These are phyloP conservation scores for Vitis vinifera DNA, from an alignment of 164 flowering plant species.

Conservation along the genomic window ASM3070453v1 NC_081811.1:25006001-25006500, in stretches of 20 bases:
- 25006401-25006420: slow-evolving; percentile 92
- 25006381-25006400: slow-evolving; percentile 88
- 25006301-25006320: neutral
- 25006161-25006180: neutral
- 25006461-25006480: slow-evolving; percentile 97
- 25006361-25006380: neutral
- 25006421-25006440: slow-evolving; percentile 99
- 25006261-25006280: slow-evolving; percentile 87
- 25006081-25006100: too few relatives aligned
- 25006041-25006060: too few relatives aligned
- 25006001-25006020: too few relatives aligned
- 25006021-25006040: too few relatives aligned
- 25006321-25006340: neutral
- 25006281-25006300: slow-evolving; percentile 55
- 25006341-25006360: neutral
- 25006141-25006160: neutral
- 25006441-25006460: slow-evolving; percentile 95
- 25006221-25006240: slow-evolving; percentile 46
- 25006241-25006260: slow-evolving; percentile 84
- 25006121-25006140: neutral
- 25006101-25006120: too few relatives aligned
- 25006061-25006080: too few relatives aligned
- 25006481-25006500: slow-evolving; percentile 99
- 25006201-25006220: slow-evolving; percentile 88
- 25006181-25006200: slow-evolving; percentile 74